phyloP scores from a whole-genome alignment of 1,139 yeast species.

The Yamadazyma spencermartinsiae region DNA sequence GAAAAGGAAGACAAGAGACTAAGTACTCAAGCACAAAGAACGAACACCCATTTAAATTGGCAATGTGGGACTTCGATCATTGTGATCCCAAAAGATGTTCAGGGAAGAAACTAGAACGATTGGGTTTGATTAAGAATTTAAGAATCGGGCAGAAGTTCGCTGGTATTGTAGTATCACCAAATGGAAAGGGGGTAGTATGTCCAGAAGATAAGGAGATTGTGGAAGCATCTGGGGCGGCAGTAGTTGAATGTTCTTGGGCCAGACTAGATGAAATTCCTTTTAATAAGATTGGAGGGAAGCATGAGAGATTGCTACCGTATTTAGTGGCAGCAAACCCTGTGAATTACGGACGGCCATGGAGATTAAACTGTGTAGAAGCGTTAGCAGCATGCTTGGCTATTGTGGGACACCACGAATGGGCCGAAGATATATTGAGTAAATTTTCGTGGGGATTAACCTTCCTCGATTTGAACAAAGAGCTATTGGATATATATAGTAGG shows the following conservation, averaged over 20 bases:
- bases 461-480: conserved; percentile 76
- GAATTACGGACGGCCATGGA: conserved; percentile 96
- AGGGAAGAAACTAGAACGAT: conserved; percentile 88
- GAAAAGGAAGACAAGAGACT: conserved; percentile 50
- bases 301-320: conserved; percentile 86
- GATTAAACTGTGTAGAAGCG: conserved; percentile 94
- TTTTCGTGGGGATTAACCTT: conserved; percentile 95
- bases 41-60: conserved; percentile 59
- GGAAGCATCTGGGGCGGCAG: conserved; percentile 85
- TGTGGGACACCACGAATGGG: conserved; percentile 91
- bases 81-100: conserved; percentile 98
- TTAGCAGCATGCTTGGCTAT: conserved; percentile 96
- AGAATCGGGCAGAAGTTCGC: conserved; percentile 89
- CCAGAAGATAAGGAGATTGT: conserved; percentile 83
- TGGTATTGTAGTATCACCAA: conserved; percentile 91
- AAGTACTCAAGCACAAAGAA: conserved; percentile 30
- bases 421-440: conserved; percentile 67
- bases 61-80: conserved; percentile 97
- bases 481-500: conserved; percentile 68
- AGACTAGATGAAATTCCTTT: conserved; percentile 94
- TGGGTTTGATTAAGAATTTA: conserved; percentile 77
- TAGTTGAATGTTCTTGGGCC: conserved; percentile 99
- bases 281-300: conserved; percentile 83
- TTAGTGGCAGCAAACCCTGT: conserved; percentile 96
- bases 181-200: conserved; percentile 87